These are phyloP conservation scores for Carex myosuroides DNA, from an alignment of 176 grass and related monocot species.

Conservation along the genomic window DNA sequence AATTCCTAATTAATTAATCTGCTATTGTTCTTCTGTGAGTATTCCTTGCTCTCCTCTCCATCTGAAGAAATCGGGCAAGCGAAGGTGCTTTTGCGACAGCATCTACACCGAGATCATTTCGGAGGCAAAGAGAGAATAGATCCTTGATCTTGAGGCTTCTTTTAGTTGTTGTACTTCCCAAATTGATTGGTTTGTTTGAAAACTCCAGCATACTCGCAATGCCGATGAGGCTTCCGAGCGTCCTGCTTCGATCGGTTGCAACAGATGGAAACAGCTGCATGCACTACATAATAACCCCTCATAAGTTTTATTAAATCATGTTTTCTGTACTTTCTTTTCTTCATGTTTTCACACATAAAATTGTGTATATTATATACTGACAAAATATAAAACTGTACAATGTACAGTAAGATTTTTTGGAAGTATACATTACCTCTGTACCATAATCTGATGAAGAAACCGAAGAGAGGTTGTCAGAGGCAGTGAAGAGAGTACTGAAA, in stretches of 20 bases:
- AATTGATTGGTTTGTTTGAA: background rate
- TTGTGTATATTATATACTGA: background rate
- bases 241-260: slow-evolving; percentile 30
- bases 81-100: slow-evolving; percentile 31
- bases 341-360: background rate
- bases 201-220: slow-evolving; percentile 43
- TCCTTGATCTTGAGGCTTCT: slow-evolving; percentile 43
- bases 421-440: slow-evolving; percentile 32
- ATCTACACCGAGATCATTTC: slow-evolving; percentile 32
- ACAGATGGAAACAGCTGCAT: slow-evolving; percentile 36
- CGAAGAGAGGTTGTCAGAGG: slow-evolving; percentile 33
- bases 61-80: slow-evolving; percentile 48
- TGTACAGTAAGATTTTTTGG: background rate
- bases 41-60: slow-evolving; percentile 38
- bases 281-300: too few species aligned
- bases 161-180: slow-evolving; percentile 23
- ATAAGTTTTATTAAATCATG: background rate
- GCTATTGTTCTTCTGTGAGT: background rate
- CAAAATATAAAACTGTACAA: background rate
- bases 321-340: background rate
- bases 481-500: slow-evolving; percentile 42
- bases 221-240: slow-evolving; percentile 49
- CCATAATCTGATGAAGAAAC: slow-evolving; percentile 37
- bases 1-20: background rate
- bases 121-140: slow-evolving; percentile 50